Conservation (phyloP, 208 protist species). For the Leishmania turanica region DNA sequence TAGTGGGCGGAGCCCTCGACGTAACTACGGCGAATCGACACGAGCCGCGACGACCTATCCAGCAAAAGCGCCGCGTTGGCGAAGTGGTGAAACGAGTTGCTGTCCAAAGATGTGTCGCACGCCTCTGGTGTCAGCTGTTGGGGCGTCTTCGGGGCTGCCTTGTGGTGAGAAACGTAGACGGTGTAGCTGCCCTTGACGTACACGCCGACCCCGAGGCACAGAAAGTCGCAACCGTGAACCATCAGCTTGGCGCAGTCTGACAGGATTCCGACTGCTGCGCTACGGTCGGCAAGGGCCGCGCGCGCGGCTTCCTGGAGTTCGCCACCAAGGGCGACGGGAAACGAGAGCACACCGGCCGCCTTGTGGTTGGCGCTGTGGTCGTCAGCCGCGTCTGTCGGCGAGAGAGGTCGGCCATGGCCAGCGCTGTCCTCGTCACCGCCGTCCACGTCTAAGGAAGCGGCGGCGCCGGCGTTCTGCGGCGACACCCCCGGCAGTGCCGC, state of each 20-base stretch:
- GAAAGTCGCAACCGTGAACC: constrained; percentile 51
- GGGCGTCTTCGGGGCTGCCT: constrained; percentile 1
- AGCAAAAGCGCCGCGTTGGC: constrained; percentile 64
- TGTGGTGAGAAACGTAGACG: constrained; percentile 3
- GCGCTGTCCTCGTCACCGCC: constrained; percentile 10
- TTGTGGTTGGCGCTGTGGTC: neutral
- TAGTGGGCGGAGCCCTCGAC: constrained; percentile 81
- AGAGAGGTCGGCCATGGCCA: neutral
- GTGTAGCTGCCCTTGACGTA: constrained; percentile 38
- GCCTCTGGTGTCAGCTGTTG: constrained; percentile 16
- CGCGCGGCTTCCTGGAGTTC: constrained; percentile 18
- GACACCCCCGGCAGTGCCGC: constrained; percentile 9
- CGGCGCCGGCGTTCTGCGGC: constrained; percentile 1
- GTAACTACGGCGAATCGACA: constrained; percentile 51
- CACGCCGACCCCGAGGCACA: constrained; percentile 49
- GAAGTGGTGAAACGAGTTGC: constrained; percentile 50
- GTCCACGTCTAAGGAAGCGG: constrained; percentile 3
- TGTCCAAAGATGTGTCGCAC: constrained; percentile 13
- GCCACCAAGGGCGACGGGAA: constrained; percentile 18
- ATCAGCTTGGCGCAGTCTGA: constrained; percentile 44
- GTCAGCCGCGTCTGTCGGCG: neutral
- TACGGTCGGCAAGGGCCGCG: constrained; percentile 17
- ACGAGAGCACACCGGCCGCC: neutral
- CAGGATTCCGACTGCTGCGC: constrained; percentile 52
- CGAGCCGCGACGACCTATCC: constrained; percentile 50